Percentiles rank a stretch among this genome's conserved stretches.
phyloP scores from a whole-genome alignment of 257 asterid genomes.

The Solanum pennellii region DNA sequence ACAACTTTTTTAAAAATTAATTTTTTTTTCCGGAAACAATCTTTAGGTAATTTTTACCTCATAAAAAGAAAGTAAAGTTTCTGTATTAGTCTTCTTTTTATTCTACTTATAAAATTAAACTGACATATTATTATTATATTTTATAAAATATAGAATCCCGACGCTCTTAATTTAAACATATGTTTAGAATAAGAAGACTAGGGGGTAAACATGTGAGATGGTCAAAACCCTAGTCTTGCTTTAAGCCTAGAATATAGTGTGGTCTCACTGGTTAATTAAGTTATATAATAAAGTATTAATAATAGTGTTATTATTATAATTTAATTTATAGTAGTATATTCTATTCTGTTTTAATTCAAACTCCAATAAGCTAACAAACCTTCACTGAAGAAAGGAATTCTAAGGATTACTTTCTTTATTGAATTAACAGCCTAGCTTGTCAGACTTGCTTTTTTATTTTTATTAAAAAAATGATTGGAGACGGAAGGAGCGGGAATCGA shows the following conservation, averaged over 20 bases:
- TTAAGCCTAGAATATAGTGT: neutral
- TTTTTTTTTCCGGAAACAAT: too few relatives aligned
- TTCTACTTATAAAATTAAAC: neutral
- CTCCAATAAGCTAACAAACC: slow-evolving; percentile 5
- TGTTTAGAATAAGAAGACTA: neutral
- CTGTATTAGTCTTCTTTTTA: too few relatives aligned
- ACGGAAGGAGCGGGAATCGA: neutral
- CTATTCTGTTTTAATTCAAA: neutral
- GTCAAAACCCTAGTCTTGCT: neutral
- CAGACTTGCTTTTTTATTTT: neutral
- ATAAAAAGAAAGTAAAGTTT: neutral
- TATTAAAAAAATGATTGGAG: too few relatives aligned
- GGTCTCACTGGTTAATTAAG: neutral
- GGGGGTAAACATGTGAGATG: neutral
- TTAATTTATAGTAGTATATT: neutral
- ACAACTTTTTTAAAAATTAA: too few relatives aligned
- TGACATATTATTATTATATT: neutral
- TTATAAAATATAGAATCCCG: neutral
- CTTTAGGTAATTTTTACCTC: neutral
- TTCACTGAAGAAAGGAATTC: slow-evolving; percentile 1
- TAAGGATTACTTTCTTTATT: neutral
- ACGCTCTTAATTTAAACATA: neutral
- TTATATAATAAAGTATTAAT: neutral
- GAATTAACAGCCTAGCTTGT: neutral
- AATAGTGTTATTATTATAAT: neutral